A percentile compares a stretch with the other conserved stretches of the same genome.
Evolutionary conservation across 257 asterid genomes (phyloP).

Genomic region (Jasminum sambac): DNA sequence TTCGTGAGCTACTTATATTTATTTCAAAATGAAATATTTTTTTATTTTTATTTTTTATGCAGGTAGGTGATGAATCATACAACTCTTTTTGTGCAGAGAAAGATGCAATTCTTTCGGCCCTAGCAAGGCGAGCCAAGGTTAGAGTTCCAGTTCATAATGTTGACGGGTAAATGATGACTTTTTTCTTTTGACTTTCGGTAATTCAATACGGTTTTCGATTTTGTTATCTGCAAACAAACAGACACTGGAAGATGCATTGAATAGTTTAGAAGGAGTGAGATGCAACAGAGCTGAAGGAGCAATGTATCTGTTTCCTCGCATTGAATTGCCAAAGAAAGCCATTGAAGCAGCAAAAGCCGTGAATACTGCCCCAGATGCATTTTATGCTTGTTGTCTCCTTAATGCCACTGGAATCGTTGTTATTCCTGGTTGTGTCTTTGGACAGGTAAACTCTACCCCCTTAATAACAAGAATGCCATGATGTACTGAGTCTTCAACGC

Average conservation of each 20-base stretch:
- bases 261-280: constrained; percentile 82
- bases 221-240: constrained; percentile 31
- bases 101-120: constrained; percentile 77
- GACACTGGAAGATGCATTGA: constrained; percentile 85
- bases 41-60: constrained; percentile 22
- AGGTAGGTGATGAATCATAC: constrained; percentile 94
- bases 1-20: not conserved
- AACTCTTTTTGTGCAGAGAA: constrained; percentile 77
- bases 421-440: constrained; percentile 95
- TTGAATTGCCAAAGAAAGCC: constrained; percentile 74
- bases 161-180: not conserved
- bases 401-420: constrained; percentile 87
- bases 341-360: constrained; percentile 79
- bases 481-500: not conserved
- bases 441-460: constrained; percentile 67
- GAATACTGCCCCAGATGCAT: constrained; percentile 72
- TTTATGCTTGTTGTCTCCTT: constrained; percentile 73
- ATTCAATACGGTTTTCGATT: constrained; percentile 1
- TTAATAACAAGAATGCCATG: not conserved
- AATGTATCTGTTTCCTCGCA: constrained; percentile 91
- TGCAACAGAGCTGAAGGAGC: constrained; percentile 99
- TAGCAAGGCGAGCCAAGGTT: constrained; percentile 92
- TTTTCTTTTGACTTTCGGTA: not conserved
- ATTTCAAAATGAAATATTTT: not conserved
- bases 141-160: constrained; percentile 22